Evolutionary conservation across 805 yeast genomes (phyloP), one percentile per base, ranked within the genome.

Genomic region (Candida suzukii): DNA sequence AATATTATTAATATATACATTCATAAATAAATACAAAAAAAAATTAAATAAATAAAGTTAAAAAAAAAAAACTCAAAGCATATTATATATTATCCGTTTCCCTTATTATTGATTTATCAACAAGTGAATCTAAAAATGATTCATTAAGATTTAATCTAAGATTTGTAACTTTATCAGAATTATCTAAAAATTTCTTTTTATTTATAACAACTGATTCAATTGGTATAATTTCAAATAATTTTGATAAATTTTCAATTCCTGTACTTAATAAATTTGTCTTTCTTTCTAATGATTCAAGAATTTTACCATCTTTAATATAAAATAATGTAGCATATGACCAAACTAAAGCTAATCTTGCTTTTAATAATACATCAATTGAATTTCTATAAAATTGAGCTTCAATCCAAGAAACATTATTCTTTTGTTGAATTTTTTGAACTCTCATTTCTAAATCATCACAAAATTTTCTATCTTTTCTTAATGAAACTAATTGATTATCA

Each of bases 271-370:
- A 38, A 39, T 47, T 47, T 28, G 54, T 61, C 14, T 42, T 44
- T 21, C 45, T 50, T 52, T 87, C 95, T 51, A 88, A 76, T 7
- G 86, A 72, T 29, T 71, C 68, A 10, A 81, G 74, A 58, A 14
- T 42, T 37, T 31, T 68, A 71, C 27, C 3, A 17, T 27, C 4
- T 26, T 18, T n/a, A 3, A 88, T 66, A 56, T 80, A 86, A 54
- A 65, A 91, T 12, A 87, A 80, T 50, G 88, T 74, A 2, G 87
- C 88, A 61, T 86, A 90, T 0, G 96, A 78, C 97, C 98, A 93
- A 66, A 88, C 85, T 40, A 93, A 67, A 1, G 87, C 76, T 34
- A 78, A 76, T 44, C 98, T 69, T 8, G 95, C 85, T 43, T 71
- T 72, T 25, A 80, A 67, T 42, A 91, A 62, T 2, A 74, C 72